Conservation (phyloP, 1,284 basidiomycete species). For the Schizopora paradoxa region DNA sequence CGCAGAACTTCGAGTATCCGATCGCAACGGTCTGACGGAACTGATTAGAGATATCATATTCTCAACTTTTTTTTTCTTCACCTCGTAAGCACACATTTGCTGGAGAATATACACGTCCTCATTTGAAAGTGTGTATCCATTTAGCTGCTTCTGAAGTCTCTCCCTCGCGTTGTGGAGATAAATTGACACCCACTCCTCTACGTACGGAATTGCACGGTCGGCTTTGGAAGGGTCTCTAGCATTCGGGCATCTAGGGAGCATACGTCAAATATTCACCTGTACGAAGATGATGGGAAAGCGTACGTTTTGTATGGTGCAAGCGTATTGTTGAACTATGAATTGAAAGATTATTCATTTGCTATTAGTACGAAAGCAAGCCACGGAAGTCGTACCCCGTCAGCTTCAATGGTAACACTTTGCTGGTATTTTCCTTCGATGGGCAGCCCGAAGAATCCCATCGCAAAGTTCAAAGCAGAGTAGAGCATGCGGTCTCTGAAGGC, state of each 20-base stretch:
- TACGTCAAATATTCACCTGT: not conserved
- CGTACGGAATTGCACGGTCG: slow-evolving; percentile 52
- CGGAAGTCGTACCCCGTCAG: slow-evolving; percentile 40
- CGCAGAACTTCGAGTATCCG: slow-evolving; percentile 87
- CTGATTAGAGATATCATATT: slow-evolving; percentile 19
- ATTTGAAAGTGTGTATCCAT: slow-evolving; percentile 63
- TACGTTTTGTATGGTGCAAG: slow-evolving; percentile 70
- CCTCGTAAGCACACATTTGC: slow-evolving; percentile 83
- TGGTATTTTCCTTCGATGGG: slow-evolving; percentile 75
- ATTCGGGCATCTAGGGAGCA: slow-evolving; percentile 56
- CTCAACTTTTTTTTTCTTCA: slow-evolving; percentile 25
- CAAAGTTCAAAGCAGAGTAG: slow-evolving; percentile 78
- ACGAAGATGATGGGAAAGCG: slow-evolving; percentile 15
- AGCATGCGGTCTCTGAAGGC: slow-evolving; percentile 70
- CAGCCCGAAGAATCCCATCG: slow-evolving; percentile 83
- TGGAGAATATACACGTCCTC: slow-evolving; percentile 73
- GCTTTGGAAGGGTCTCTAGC: slow-evolving; percentile 42
- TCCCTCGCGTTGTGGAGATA: slow-evolving; percentile 66
- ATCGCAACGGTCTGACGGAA: slow-evolving; percentile 88
- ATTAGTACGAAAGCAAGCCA: slow-evolving; percentile 3
- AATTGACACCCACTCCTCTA: slow-evolving; percentile 57
- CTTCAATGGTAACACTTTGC: slow-evolving; percentile 77
- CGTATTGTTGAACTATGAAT: slow-evolving; percentile 73
- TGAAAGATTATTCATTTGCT: slow-evolving; percentile 1
- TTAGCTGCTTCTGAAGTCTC: slow-evolving; percentile 54